Base-by-base conservation (phyloP, 2,329 filamentous ascomycete genomes). In the Boeremia lycopersici region DNA sequence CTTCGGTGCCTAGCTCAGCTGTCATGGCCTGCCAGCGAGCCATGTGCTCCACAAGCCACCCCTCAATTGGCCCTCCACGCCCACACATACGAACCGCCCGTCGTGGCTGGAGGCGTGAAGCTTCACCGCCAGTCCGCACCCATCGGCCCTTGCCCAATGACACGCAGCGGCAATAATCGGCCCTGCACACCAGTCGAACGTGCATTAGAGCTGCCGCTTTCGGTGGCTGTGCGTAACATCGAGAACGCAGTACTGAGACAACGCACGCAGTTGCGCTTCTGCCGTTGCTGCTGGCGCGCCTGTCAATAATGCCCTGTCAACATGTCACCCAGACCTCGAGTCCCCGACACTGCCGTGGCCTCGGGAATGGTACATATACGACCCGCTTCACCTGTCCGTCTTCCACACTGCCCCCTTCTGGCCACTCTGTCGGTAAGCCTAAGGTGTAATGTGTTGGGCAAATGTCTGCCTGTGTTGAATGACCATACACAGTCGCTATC, bases 111-210 rank as follows among this genome's bases (percentile, higher is more conserved):
- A 38, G 47, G 19, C 23, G 28, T 46, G 53, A 52, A 45, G 38
- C 62, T 64, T 64, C 68, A 68, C 66, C 65, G 63, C 69, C 61
- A 71, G 65, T 70, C 63, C 51, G 57, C 56, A 62, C 57, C 41
- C 36, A 33, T 19, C 23, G 4, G 49, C 44, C 56, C 31, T 57
- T 53, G 48, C 48, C 53, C 57, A 62, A 60, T 64, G 57, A 63
- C 60, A 57, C 41, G 58, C 48, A 53, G 59, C 64, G 56, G 56
- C 61, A 65, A 40, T 36, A 45, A 51, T 57, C 47, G 48, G 53
- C 56, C 43, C 50, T 59, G 62, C 57, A 59, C 53, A 39, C 46
- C 55, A 51, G 49, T 53, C 46, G 63, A 55, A 61, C 62, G 56
- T 63, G 56, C 61, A 43, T 61, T 36, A 55, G 49, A 56, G 48